These are phyloP conservation scores for Nannochloropsis salina DNA, from an alignment of 108 stramenopile species.

Conservation along the genomic window DNA sequence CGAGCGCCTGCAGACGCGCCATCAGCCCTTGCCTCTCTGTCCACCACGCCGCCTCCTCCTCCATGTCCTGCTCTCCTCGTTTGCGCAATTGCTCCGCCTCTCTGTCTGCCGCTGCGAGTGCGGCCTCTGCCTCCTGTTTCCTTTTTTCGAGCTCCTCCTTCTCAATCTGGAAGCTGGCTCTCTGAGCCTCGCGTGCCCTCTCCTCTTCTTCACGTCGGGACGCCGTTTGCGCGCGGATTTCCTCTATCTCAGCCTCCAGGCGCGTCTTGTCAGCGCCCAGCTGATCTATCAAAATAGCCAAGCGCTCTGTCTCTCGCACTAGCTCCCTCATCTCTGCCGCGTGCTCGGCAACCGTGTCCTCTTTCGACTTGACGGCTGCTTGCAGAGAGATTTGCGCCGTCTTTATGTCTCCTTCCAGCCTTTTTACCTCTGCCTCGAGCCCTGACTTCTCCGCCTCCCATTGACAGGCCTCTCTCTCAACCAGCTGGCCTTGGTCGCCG, in stretches of 20 bases:
- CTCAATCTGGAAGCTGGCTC: background rate
- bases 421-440: background rate
- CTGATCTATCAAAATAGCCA: background rate
- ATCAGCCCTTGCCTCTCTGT: slow-evolving; percentile 6
- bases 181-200: background rate
- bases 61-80: background rate
- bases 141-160: background rate
- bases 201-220: background rate
- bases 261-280: background rate
- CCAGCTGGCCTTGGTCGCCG: background rate
- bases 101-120: background rate
- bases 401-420: background rate
- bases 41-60: background rate
- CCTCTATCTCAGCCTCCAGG: background rate
- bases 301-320: background rate
- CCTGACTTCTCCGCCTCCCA: background rate
- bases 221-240: background rate
- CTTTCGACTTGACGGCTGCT: background rate
- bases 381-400: background rate
- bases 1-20: background rate
- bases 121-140: background rate
- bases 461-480: background rate
- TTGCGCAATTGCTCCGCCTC: background rate
- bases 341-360: background rate
- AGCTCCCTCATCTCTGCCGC: background rate